Base-by-base conservation (phyloP, 768 basidiomycete genomes). In the Hygrocybe coccinea region DNA sequence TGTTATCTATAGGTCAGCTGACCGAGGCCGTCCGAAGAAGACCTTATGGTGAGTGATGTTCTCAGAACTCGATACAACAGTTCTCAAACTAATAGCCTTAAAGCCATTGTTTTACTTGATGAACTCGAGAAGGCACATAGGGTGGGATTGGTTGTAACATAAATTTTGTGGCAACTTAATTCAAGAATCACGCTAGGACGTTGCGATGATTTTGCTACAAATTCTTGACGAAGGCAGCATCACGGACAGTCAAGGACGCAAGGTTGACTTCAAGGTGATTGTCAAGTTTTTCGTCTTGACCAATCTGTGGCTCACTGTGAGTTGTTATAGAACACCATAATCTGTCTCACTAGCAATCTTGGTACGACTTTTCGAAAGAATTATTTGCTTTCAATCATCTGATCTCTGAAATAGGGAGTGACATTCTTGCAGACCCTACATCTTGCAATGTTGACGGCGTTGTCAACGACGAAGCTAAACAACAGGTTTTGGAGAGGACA, bases 51-150 rank as follows among this genome's bases (percentile, higher is more conserved):
- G 58, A 54, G 76, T 61, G 41, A n/a, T 50, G 17, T 24, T 43
- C 19, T 44, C 11, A 3, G 11, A 24, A 19, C 15, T 17, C 24
- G 21, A 3, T 10, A 38, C 14, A 51, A 2, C 25, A 6, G 2
- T 3, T n/a, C 15, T 37, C 60, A 19, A 60, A 1, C 44, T 36
- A 10, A 1, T 1, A 43, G 9, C n/a, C 17, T 15, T 53, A 5
- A 50, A 81, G 86, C 85, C 59, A 89, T 92, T 47, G 76, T 92
- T 37, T 75, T 91, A 53, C 84, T 92, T 54, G 89, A 91, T 64
- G 91, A 91, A 68, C 79, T 97, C 56, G 94, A 97, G 73, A 97
- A 97, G 69, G 93, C 92, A 0, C 93, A 95, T 71, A 91, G 91
- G 73, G 83, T 83, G 59, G 25, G 63, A 6, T 15, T 12, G 11